phyloP scores from a whole-genome alignment of 805 yeast genomes.

The Yueomyces sp. region DNA sequence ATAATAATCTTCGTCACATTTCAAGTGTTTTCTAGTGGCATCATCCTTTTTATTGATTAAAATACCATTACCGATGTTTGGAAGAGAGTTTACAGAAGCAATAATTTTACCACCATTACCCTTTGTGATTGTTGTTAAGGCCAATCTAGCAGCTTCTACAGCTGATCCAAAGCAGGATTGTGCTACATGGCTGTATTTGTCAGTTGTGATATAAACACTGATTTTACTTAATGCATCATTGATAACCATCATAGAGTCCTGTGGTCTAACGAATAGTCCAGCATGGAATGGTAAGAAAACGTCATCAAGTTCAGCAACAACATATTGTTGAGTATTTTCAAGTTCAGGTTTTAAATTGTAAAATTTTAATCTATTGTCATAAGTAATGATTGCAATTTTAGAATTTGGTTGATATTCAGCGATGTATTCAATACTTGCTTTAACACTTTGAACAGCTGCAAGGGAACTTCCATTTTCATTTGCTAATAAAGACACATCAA shows the following conservation, averaged over 20 bases:
- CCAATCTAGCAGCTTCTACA: slow-evolving; percentile 48
- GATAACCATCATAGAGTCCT: slow-evolving; percentile 47
- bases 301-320: slow-evolving; percentile 49
- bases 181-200: slow-evolving; percentile 15
- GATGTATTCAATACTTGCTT: slow-evolving; percentile 34
- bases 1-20: slow-evolving; percentile 51
- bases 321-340: slow-evolving; percentile 42
- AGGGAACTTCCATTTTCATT: slow-evolving; percentile 40
- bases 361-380: slow-evolving; percentile 58
- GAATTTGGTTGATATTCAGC: slow-evolving; percentile 26
- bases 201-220: slow-evolving; percentile 25
- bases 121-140: slow-evolving; percentile 35
- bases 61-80: slow-evolving; percentile 72
- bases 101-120: slow-evolving; percentile 78
- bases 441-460: slow-evolving; percentile 57
- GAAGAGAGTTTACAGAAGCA: slow-evolving; percentile 51
- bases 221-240: slow-evolving; percentile 49
- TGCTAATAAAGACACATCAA: slow-evolving; percentile 56
- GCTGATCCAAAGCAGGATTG: slow-evolving; percentile 78
- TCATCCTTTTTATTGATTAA: slow-evolving; percentile 30
- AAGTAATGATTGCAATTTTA: slow-evolving; percentile 61
- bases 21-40: slow-evolving; percentile 38
- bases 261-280: slow-evolving; percentile 74
- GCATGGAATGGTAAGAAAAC: slow-evolving; percentile 60
- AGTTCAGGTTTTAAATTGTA: slow-evolving; percentile 49